phyloP scores from a whole-genome alignment of 1,284 basidiomycete species.

The Cutaneotrichosporon sp. region DNA sequence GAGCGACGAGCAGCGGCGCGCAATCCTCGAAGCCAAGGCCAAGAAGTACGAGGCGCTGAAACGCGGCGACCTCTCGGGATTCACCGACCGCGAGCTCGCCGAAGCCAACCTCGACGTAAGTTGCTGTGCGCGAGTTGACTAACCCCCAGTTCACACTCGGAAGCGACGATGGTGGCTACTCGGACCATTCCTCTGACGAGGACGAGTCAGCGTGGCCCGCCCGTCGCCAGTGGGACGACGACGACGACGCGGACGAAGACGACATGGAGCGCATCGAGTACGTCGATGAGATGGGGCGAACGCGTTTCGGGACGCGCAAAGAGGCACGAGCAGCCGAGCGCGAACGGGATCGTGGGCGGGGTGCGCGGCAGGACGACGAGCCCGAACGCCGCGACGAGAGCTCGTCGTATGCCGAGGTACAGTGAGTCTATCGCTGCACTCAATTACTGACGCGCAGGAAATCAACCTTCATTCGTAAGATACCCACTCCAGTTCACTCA shows the following conservation, averaged over 20 bases:
- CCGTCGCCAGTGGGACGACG: conserved; percentile 4
- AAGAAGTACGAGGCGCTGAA: conserved; percentile 72
- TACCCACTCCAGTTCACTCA: too few species aligned
- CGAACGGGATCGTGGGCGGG: not conserved
- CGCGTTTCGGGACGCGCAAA: conserved; percentile 36
- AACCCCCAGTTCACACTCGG: not conserved
- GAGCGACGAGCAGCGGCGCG: conserved; percentile 37
- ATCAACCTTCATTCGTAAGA: conserved; percentile 54
- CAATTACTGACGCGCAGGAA: conserved; percentile 51
- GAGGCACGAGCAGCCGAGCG: conserved; percentile 40
- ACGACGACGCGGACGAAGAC: conserved; percentile 36
- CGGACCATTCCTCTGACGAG: conserved; percentile 34
- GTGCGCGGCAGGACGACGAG: not conserved
- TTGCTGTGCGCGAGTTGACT: not conserved
- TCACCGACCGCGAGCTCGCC: conserved; percentile 70
- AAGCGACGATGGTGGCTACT: conserved; percentile 40
- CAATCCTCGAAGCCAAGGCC: conserved; percentile 66
- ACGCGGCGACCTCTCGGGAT: conserved; percentile 71
- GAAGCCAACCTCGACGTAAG: conserved; percentile 76
- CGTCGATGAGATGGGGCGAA: conserved; percentile 47
- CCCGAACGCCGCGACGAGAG: conserved; percentile 4
- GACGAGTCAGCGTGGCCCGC: conserved; percentile 28
- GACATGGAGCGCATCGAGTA: conserved; percentile 42
- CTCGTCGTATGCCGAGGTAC: conserved; percentile 42
- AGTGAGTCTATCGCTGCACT: conserved; percentile 28